phyloP scores from a whole-genome alignment of 1,284 basidiomycete species.

The Ceratorhiza oryzae-sativae region DNA sequence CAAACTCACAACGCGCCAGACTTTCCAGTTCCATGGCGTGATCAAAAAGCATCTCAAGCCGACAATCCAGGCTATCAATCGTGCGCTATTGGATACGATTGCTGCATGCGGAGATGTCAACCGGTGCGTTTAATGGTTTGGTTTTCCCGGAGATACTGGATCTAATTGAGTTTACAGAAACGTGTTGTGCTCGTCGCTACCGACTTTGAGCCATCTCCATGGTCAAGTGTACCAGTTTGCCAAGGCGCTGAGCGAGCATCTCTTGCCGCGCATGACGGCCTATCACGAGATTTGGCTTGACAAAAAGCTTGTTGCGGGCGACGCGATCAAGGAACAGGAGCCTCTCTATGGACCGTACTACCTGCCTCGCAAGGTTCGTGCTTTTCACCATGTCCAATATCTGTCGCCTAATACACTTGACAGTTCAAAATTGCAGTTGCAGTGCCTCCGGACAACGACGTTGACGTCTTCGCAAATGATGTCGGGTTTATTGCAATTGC shows the following conservation, averaged over 20 bases:
- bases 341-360: conserved; percentile 98
- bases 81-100: conserved; percentile 90
- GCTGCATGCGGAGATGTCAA: conserved; percentile 99
- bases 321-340: conserved; percentile 92
- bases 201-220: conserved; percentile 86
- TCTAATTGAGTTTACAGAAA: conserved; percentile 62
- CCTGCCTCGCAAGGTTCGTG: conserved; percentile 84
- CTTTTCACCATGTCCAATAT: background rate
- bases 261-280: conserved; percentile 89
- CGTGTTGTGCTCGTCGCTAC: conserved; percentile 92
- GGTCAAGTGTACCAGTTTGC: conserved; percentile 85
- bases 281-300: conserved; percentile 99
- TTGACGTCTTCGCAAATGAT: conserved; percentile 96
- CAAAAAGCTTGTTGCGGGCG: conserved; percentile 92
- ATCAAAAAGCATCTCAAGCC: conserved; percentile 97
- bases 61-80: conserved; percentile 96
- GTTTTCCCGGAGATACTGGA: conserved; percentile 37
- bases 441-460: conserved; percentile 95
- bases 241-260: conserved; percentile 84
- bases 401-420: conserved; percentile 26
- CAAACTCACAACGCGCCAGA: conserved; percentile 97
- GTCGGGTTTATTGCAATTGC: conserved; percentile 95
- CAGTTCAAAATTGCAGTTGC: conserved; percentile 98
- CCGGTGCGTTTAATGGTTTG: conserved; percentile 59
- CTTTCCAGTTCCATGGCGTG: conserved; percentile 99